phyloP scores from a whole-genome alignment of 805 yeast species.

The Myxozyma monticola region DNA sequence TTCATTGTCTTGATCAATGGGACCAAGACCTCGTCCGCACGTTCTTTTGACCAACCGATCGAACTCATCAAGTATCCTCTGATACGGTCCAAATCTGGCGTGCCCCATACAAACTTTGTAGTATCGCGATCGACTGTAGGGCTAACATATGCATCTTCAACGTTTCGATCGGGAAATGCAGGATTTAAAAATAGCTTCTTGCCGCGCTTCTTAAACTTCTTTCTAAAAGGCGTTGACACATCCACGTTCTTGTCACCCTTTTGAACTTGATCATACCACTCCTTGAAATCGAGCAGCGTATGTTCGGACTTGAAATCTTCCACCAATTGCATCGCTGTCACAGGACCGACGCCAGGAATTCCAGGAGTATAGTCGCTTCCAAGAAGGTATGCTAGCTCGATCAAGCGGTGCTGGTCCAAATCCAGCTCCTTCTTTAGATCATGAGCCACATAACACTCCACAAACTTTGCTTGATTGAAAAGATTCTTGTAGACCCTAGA shows the following conservation, averaged over 20 bases:
- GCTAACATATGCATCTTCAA: constrained; percentile 67
- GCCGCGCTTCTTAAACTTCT: constrained; percentile 55
- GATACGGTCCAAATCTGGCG: constrained; percentile 78
- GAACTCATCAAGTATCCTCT: constrained; percentile 65
- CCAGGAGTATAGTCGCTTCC: constrained; percentile 98
- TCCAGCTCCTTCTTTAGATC: constrained; percentile 67
- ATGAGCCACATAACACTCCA: constrained; percentile 70
- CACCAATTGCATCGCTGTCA: constrained; percentile 81
- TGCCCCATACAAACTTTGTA: constrained; percentile 85
- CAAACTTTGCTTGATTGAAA: constrained; percentile 91
- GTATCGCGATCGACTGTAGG: constrained; percentile 86
- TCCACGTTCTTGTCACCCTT: constrained; percentile 41
- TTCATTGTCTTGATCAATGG: constrained; percentile 85
- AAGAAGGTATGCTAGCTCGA: constrained; percentile 76
- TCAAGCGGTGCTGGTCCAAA: constrained; percentile 60
- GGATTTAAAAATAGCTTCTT: constrained; percentile 59
- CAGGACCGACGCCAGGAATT: constrained; percentile 90
- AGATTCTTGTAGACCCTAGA: constrained; percentile 77
- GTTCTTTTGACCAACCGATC: constrained; percentile 76
- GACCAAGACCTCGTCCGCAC: constrained; percentile 76
- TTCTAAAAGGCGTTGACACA: constrained; percentile 52
- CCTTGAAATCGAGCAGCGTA: constrained; percentile 43
- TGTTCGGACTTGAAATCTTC: constrained; percentile 72
- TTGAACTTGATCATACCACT: constrained; percentile 60
- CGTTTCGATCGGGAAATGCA: constrained; percentile 67